These are phyloP conservation scores for Hypericum perforatum DNA, from an alignment of 345 rosid species.

Conservation along the genomic window DNA sequence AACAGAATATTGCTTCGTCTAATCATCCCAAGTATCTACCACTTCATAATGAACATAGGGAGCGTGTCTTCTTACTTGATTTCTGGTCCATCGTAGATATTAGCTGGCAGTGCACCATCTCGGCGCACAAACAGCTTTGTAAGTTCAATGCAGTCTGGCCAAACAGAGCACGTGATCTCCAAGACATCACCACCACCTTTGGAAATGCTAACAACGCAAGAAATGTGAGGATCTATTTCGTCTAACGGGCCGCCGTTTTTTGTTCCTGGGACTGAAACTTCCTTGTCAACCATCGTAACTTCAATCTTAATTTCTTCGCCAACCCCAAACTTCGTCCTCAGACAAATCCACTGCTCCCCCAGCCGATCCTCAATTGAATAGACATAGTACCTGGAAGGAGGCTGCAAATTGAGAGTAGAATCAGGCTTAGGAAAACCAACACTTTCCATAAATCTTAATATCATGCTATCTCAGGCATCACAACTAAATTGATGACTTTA, in stretches of 20 bases:
- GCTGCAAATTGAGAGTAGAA: conserved; percentile 28
- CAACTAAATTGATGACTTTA: background rate
- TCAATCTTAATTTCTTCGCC: conserved; percentile 71
- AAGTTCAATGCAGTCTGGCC: conserved; percentile 67
- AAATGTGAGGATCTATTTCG: conserved; percentile 49
- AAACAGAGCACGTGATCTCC: conserved; percentile 74
- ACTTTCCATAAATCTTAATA: background rate
- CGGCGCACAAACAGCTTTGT: conserved; percentile 40
- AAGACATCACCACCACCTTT: conserved; percentile 43
- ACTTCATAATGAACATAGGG: background rate
- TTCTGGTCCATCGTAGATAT: conserved; percentile 55
- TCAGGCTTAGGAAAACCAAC: background rate
- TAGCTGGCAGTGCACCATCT: conserved; percentile 13
- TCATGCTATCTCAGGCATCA: background rate
- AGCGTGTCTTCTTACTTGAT: conserved; percentile 53
- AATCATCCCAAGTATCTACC: background rate
- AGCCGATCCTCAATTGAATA: conserved; percentile 53
- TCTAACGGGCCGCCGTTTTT: conserved; percentile 15
- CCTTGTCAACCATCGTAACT: conserved; percentile 81
- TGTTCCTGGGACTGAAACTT: conserved; percentile 36
- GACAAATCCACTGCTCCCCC: conserved; percentile 78
- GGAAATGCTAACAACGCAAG: conserved; percentile 58
- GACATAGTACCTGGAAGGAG: conserved; percentile 30
- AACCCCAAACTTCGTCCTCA: conserved; percentile 48
- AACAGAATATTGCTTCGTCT: no score